Percentiles rank a stretch among this genome's conserved stretches.
Evolutionary conservation across 208 protist genomes (phyloP).

Genomic region (Entamoeba histolytica): DNA sequence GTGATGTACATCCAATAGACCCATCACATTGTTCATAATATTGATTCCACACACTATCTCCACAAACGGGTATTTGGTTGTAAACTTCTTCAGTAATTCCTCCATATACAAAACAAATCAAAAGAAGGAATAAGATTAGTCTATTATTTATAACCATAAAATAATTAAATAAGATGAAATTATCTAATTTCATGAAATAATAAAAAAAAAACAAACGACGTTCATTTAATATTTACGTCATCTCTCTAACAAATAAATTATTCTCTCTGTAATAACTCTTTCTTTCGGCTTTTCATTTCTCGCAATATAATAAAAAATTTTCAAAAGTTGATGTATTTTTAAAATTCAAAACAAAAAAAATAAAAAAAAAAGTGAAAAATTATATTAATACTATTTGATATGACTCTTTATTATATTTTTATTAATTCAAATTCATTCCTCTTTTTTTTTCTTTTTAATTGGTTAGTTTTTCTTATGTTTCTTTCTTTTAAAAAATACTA

Average conservation of each 20-base stretch:
- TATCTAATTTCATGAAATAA: too few species aligned
- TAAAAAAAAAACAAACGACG: too few species aligned
- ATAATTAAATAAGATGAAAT: too few species aligned
- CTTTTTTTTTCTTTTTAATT: neutral
- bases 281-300: too few species aligned
- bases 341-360: neutral
- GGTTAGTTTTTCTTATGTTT: neutral
- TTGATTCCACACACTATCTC: neutral
- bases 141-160: too few species aligned
- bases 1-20: neutral
- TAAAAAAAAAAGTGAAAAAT: neutral
- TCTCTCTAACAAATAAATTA: too few species aligned
- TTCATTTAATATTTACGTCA: too few species aligned
- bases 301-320: too few species aligned
- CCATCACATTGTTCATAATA: neutral
- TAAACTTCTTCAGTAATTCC: neutral
- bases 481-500: neutral
- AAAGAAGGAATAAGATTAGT: too few species aligned
- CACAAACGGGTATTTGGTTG: neutral
- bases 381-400: neutral
- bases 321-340: neutral
- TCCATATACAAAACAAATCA: too few species aligned
- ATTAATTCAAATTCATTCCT: neutral
- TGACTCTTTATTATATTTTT: neutral
- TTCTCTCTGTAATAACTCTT: too few species aligned